Evolutionary conservation across 192 early-diverging fungal genomes (phyloP).

Genomic region (Mortierella alpina): DNA sequence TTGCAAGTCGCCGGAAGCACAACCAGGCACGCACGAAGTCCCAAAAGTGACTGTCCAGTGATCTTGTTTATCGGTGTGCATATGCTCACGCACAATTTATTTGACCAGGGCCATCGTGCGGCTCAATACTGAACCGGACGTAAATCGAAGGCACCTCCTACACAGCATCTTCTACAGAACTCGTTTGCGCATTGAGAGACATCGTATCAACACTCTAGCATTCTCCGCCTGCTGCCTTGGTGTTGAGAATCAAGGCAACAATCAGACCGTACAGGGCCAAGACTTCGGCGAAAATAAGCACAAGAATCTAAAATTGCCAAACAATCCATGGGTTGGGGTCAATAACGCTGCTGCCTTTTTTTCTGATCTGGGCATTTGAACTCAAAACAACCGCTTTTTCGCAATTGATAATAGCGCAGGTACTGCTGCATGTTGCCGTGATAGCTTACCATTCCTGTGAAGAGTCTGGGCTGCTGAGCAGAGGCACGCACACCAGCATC

Average conservation of each 20-base stretch:
- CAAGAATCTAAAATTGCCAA: constrained; percentile 65
- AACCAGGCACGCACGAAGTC: too few relatives aligned
- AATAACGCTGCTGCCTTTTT: neutral
- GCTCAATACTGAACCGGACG: too few relatives aligned
- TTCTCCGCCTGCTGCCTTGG: constrained; percentile 65
- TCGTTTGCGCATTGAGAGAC: too few relatives aligned
- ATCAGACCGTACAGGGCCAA: constrained; percentile 89
- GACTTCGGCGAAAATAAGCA: constrained; percentile 92
- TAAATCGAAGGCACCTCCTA: too few relatives aligned
- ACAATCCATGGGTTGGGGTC: neutral
- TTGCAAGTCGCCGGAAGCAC: too few relatives aligned
- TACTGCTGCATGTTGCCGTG: neutral
- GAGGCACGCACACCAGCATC: constrained; percentile 88
- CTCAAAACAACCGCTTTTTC: neutral
- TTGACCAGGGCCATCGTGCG: too few relatives aligned
- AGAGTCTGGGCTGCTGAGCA: constrained; percentile 83
- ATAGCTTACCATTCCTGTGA: constrained; percentile 78
- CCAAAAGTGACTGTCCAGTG: too few relatives aligned
- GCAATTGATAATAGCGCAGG: neutral
- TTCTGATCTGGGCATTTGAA: neutral
- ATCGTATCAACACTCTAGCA: constrained; percentile 10
- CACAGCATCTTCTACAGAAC: too few relatives aligned
- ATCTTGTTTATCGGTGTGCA: too few relatives aligned
- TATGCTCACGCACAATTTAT: too few relatives aligned
- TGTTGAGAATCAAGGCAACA: constrained; percentile 87